These are phyloP conservation scores for Botryotinia narcissicola DNA, from an alignment of 2,329 filamentous ascomycete species.

Conservation along the genomic window DNA sequence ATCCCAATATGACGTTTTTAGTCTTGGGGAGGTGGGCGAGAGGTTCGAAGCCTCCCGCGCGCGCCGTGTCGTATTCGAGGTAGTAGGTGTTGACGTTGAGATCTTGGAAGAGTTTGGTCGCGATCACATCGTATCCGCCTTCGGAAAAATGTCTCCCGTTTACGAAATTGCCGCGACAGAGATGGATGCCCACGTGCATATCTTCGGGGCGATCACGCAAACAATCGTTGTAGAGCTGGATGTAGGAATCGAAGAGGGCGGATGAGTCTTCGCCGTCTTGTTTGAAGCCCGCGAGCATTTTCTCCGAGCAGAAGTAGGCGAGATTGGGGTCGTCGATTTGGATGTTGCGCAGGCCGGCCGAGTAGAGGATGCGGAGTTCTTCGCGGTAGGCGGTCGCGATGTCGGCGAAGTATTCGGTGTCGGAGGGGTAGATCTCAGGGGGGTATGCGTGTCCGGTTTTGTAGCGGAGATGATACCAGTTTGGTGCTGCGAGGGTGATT, in stretches of 20 bases:
- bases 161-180: slow-evolving; percentile 69
- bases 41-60: slow-evolving; percentile 65
- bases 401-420: slow-evolving; percentile 53
- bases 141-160: slow-evolving; percentile 64
- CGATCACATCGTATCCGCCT: slow-evolving; percentile 65
- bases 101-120: slow-evolving; percentile 62
- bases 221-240: slow-evolving; percentile 72
- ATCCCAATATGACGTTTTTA: slow-evolving; percentile 63
- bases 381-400: slow-evolving; percentile 52
- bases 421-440: slow-evolving; percentile 49
- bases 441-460: slow-evolving; percentile 52
- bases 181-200: slow-evolving; percentile 73
- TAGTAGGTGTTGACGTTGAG: slow-evolving; percentile 66
- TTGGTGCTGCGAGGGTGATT: slow-evolving; percentile 64
- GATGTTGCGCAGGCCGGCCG: slow-evolving; percentile 51
- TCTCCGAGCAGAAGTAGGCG: slow-evolving; percentile 70
- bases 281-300: slow-evolving; percentile 69
- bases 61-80: slow-evolving; percentile 65
- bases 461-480: slow-evolving; percentile 67
- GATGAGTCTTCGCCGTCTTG: slow-evolving; percentile 67
- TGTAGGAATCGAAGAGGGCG: slow-evolving; percentile 71
- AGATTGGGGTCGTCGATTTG: slow-evolving; percentile 58
- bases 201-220: slow-evolving; percentile 62
- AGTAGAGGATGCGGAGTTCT: slow-evolving; percentile 52
- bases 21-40: slow-evolving; percentile 57